These are phyloP conservation scores for Mariannaea sp. DNA, from an alignment of 2,329 filamentous ascomycete genomes.

Conservation along the genomic window DNA sequence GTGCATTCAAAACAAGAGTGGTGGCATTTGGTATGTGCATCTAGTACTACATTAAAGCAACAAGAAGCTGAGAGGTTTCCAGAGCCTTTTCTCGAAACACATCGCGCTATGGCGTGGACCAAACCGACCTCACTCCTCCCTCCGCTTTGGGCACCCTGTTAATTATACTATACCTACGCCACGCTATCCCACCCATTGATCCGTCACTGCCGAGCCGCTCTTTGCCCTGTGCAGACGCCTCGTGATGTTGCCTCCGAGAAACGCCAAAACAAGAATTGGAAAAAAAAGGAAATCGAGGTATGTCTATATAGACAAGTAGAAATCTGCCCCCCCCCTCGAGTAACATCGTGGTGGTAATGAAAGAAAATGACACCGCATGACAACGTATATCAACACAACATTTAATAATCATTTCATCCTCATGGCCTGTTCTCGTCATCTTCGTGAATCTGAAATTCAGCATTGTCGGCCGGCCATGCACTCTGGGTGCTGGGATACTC, in stretches of 20 bases:
- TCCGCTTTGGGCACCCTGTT: too few relatives aligned
- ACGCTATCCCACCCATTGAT: conserved; percentile 2
- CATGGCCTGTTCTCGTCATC: conserved; percentile 39
- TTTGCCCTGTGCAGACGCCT: conserved; percentile 12
- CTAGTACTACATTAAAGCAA: conserved; percentile 10
- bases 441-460: conserved; percentile 49
- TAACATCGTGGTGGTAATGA: not conserved
- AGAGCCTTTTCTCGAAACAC: conserved; percentile 1
- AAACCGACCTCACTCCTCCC: not conserved
- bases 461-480: conserved; percentile 43
- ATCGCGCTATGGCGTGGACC: not conserved
- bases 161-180: too few relatives aligned
- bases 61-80: conserved; percentile 18
- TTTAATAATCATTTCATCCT: conserved; percentile 10
- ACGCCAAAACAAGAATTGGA: conserved; percentile 10
- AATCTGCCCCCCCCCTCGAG: not conserved
- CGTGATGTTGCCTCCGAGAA: conserved; percentile 7
- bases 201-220: not conserved
- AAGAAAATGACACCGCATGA: not conserved
- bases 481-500: conserved; percentile 60
- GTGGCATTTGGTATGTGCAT: conserved; percentile 18
- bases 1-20: not conserved
- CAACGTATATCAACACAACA: not conserved
- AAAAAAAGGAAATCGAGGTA: conserved; percentile 1
- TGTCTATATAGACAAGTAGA: not conserved